Evolutionary conservation across 2,329 filamentous ascomycete species (phyloP), one percentile per base, ranked within the genome.

Genomic region (Diaporthe destruens): DNA sequence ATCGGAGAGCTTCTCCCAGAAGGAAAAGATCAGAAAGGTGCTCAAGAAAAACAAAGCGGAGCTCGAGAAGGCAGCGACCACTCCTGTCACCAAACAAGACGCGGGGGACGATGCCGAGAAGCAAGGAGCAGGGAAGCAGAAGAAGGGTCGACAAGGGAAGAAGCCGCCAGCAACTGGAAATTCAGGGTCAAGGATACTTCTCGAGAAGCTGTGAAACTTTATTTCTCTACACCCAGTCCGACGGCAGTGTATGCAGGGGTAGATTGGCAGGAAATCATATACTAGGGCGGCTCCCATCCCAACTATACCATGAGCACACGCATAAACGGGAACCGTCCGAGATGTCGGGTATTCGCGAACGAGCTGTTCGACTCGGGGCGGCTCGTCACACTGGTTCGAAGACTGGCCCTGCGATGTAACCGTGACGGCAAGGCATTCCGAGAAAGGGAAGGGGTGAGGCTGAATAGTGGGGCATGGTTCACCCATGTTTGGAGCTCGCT

Each of bases 11-110:
- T 96, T 96, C 78, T 86, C 85, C 34, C 87, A 90, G 77, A 90
- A 87, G 77, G 86, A 88, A 20, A 91, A 93, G 77, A 84, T 97
- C 68, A 85, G 91, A 79, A 90, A 91, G 81, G 88, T 86, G 18
- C 83, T 98, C 76, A 92, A 90, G 84, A 92, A 93, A 84, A 90
- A 91, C 77, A 93, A 90, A 85, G 91, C 92, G 83, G 84, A 85
- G 74, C 84, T 98, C 71, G 86, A 94, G 79, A 90, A 89, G 80
- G 92, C 92, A 12, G 91, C 92, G 2, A 87, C 82, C 6, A 86
- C 87, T 78, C 88, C 88, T 80, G 87, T 85, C 79, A 83, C 82
- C 0, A 78, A 77, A 80, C 77, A 78, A 16, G 81, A 80, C 49
- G 79, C 80, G 74, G 85, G 81, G 77, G 87, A 84, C 63, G 86